Conservation (phyloP, 1,139 yeast species). For the Sugiyamaella grinbergsii region DNA sequence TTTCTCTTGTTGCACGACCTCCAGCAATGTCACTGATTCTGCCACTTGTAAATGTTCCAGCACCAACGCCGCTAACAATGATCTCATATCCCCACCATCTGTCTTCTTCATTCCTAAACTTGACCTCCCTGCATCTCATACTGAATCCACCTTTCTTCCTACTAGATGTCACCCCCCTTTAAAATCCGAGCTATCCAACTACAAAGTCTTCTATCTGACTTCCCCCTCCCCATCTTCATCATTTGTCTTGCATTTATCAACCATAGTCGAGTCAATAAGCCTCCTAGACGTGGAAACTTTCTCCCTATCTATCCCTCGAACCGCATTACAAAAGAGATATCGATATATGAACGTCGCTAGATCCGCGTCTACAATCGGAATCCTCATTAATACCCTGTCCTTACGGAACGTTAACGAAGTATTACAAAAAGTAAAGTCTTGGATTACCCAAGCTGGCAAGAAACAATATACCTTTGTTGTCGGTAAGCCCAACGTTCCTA, state of each 20-base stretch:
- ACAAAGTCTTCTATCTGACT: conserved; percentile 62
- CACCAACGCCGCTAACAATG: too few species aligned
- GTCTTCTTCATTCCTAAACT: conserved; percentile 20
- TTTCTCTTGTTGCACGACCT: too few species aligned
- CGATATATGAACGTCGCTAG: conserved; percentile 85
- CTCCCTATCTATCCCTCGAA: conserved; percentile 59
- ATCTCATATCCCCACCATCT: conserved; percentile 17
- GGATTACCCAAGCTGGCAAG: conserved; percentile 75
- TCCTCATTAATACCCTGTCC: conserved; percentile 85
- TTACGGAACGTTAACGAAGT: conserved; percentile 67
- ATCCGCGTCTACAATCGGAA: conserved; percentile 88
- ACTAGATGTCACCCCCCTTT: conserved; percentile 31
- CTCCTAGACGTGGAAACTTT: conserved; percentile 30
- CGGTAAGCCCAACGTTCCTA: conserved; percentile 98
- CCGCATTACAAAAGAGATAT: conserved; percentile 74
- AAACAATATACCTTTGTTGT: conserved; percentile 93
- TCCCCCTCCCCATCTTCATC: conserved; percentile 73
- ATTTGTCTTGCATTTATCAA: conserved; percentile 69
- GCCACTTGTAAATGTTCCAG: too few species aligned
- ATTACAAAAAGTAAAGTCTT: conserved; percentile 58
- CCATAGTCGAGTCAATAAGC: conserved; percentile 60
- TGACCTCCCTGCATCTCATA: conserved; percentile 6
- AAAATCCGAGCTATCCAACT: conserved; percentile 38
- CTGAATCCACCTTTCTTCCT: conserved; percentile 27
- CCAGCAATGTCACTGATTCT: too few species aligned